Evolutionary conservation across 1,139 yeast species (phyloP).

Genomic region (Chernovozyma sophiae-reginae): DNA sequence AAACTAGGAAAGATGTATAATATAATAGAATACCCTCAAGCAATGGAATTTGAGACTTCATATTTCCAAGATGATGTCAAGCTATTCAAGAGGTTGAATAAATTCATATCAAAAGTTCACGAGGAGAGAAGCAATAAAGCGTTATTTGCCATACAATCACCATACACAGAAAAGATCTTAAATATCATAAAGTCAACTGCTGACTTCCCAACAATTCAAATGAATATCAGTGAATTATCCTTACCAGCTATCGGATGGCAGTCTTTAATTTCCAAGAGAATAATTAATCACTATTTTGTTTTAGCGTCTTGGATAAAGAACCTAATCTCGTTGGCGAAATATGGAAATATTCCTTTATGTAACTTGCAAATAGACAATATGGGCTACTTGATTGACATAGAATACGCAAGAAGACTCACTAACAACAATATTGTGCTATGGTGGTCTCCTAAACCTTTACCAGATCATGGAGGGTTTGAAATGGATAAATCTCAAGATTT

Average conservation of each 20-base stretch:
- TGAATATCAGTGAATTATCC: constrained; percentile 51
- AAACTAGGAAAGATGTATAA: constrained; percentile 38
- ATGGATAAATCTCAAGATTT: constrained; percentile 50
- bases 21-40: constrained; percentile 48
- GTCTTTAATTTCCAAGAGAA: constrained; percentile 57
- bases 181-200: constrained; percentile 40
- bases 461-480: constrained; percentile 86
- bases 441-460: constrained; percentile 85
- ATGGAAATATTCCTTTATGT: constrained; percentile 81
- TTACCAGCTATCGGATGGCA: constrained; percentile 91
- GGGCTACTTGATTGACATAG: constrained; percentile 77
- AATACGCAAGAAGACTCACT: constrained; percentile 73
- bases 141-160: constrained; percentile 70
- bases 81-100: constrained; percentile 51
- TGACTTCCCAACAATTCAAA: constrained; percentile 64
- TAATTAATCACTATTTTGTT: constrained; percentile 68
- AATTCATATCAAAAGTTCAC: constrained; percentile 51
- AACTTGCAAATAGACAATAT: constrained; percentile 74
- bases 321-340: constrained; percentile 61
- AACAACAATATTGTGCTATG: constrained; percentile 72
- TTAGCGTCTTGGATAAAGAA: constrained; percentile 73
- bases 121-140: constrained; percentile 69
- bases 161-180: constrained; percentile 46
- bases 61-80: constrained; percentile 50
- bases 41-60: constrained; percentile 47